phyloP scores from a whole-genome alignment of 345 rosid genomes.

The Nephelium lappaceum region DNA sequence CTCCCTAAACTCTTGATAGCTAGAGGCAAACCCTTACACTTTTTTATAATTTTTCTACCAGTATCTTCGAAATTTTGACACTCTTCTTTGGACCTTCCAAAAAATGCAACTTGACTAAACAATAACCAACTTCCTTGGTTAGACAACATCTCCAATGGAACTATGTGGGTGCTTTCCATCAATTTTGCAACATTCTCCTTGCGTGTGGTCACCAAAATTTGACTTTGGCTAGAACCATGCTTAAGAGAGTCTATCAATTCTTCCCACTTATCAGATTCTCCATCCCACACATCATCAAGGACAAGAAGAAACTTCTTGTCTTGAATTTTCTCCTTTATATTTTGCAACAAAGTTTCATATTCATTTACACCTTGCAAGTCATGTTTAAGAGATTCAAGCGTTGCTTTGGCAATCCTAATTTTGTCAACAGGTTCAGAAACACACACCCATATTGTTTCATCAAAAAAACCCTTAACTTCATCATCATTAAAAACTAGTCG shows the following conservation, averaged over 20 bases:
- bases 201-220: conserved; percentile 3
- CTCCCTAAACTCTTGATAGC: neutral
- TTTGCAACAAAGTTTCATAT: neutral
- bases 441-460: conserved; percentile 5
- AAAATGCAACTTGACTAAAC: neutral
- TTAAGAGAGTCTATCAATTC: neutral
- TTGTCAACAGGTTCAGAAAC: neutral
- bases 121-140: neutral
- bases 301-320: neutral
- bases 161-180: neutral
- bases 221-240: neutral
- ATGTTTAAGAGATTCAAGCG: neutral
- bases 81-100: neutral
- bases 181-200: neutral
- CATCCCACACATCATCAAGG: neutral
- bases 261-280: neutral
- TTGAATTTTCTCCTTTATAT: neutral
- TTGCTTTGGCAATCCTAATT: neutral
- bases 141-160: neutral
- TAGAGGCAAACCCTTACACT: neutral
- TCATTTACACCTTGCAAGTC: neutral
- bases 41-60: neutral
- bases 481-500: neutral
- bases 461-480: neutral
- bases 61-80: neutral